phyloP scores from a whole-genome alignment of 2,329 filamentous ascomycete genomes.

The Neonectria sp. region DNA sequence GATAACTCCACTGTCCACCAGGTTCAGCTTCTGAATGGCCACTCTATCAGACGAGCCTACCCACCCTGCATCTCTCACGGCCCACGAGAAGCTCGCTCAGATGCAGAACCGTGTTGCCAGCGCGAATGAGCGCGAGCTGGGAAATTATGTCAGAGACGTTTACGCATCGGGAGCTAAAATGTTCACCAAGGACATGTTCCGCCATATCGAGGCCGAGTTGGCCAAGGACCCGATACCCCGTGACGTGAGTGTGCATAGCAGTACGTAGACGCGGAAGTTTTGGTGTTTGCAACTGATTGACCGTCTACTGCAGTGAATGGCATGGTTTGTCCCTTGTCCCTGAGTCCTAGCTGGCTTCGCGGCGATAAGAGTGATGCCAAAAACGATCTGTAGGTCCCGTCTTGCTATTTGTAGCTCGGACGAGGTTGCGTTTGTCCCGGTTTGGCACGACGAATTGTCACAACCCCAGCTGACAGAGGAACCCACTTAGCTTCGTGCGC shows the following conservation, averaged over 20 bases:
- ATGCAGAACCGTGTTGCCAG: neutral
- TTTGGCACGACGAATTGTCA: too few species aligned
- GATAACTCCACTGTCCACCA: too few species aligned
- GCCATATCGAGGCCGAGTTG: constrained; percentile 6
- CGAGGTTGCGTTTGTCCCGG: neutral
- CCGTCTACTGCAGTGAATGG: constrained; percentile 10
- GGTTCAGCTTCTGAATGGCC: neutral
- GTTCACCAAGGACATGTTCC: constrained; percentile 22
- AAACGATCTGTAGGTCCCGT: neutral
- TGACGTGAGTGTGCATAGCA: neutral
- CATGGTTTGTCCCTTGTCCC: neutral
- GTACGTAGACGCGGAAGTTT: neutral
- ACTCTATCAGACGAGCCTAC: neutral
- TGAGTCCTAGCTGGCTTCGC: neutral
- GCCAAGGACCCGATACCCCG: neutral
- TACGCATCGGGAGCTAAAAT: constrained; percentile 14
- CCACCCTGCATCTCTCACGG: neutral
- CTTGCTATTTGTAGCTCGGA: neutral
- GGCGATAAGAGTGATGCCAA: too few species aligned
- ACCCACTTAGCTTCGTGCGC: neutral
- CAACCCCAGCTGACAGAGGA: neutral
- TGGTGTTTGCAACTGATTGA: neutral
- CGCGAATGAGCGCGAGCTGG: neutral
- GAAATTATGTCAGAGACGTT: neutral
- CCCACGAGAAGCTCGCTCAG: neutral